Evolutionary conservation across 495 filamentous ascomycete species (phyloP).

Genomic region (Geopyxis carbonaria): DNA sequence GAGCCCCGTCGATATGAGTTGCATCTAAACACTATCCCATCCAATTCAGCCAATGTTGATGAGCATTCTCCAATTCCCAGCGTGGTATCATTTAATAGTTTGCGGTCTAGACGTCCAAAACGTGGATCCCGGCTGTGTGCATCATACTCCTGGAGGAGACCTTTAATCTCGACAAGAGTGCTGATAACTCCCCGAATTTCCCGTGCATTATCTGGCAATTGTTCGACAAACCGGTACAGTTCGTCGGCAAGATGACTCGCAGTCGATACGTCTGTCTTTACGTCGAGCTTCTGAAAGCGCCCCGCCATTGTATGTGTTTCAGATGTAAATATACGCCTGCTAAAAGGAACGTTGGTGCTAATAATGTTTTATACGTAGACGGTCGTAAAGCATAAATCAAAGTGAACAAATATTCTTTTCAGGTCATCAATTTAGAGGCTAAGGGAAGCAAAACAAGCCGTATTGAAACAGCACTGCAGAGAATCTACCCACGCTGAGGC

Average conservation of each 20-base stretch:
- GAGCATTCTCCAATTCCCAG: constrained; percentile 33
- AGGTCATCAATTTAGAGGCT: constrained; percentile 4
- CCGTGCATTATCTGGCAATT: constrained; percentile 20
- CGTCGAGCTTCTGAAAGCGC: constrained; percentile 15
- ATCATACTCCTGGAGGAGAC: constrained; percentile 16
- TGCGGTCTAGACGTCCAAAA: constrained; percentile 22
- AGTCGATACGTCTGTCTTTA: constrained; percentile 14
- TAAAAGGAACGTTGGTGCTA: background rate
- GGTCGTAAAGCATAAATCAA: constrained; percentile 2
- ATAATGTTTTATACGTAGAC: background rate
- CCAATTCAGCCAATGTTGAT: constrained; percentile 33
- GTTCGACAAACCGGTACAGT: constrained; percentile 15
- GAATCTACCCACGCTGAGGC: too few species aligned
- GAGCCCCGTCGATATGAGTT: constrained; percentile 1
- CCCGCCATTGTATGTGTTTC: constrained; percentile 21
- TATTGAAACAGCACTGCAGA: too few species aligned
- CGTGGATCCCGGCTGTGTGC: constrained; percentile 14
- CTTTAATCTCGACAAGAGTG: constrained; percentile 19
- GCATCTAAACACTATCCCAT: constrained; percentile 22
- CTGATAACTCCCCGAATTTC: constrained; percentile 18
- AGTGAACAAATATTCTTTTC: background rate
- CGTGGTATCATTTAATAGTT: constrained; percentile 24
- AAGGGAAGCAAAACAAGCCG: too few species aligned
- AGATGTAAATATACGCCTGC: constrained; percentile 4
- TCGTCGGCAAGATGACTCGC: constrained; percentile 16